Evolutionary conservation across 2,329 filamentous ascomycete genomes (phyloP).

Genomic region (Cercospora sp.): DNA sequence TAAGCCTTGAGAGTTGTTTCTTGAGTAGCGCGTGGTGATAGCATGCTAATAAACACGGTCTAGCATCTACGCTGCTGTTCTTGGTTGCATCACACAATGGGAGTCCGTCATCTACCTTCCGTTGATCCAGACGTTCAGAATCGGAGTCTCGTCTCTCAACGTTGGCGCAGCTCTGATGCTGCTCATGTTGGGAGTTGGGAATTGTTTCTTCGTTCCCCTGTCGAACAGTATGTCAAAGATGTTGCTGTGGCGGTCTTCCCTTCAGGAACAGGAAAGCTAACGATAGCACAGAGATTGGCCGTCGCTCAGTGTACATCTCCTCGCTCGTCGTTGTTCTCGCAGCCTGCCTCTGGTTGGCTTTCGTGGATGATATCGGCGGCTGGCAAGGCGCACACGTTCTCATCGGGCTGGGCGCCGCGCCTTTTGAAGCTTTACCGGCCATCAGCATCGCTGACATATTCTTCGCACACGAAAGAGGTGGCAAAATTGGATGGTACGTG

Average conservation of each 20-base stretch:
- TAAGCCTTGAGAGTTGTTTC: background rate
- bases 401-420: conserved; percentile 29
- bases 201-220: background rate
- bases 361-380: background rate
- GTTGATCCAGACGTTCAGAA: background rate
- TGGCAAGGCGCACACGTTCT: conserved; percentile 16
- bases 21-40: background rate
- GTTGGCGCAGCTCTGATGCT: background rate
- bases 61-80: background rate
- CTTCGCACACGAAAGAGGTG: conserved; percentile 37
- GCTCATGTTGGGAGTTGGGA: background rate
- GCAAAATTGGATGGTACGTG: conserved; percentile 35
- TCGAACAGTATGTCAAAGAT: background rate
- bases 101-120: background rate
- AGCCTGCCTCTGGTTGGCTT: background rate
- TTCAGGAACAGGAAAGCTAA: background rate
- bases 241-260: background rate
- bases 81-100: background rate
- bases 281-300: background rate
- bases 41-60: background rate
- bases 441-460: conserved; percentile 35
- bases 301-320: background rate
- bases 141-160: background rate
- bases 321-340: background rate
- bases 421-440: conserved; percentile 35